These are phyloP conservation scores for Neonectria magnoliae DNA, from an alignment of 2,329 filamentous ascomycete genomes.

Conservation along the genomic window DNA sequence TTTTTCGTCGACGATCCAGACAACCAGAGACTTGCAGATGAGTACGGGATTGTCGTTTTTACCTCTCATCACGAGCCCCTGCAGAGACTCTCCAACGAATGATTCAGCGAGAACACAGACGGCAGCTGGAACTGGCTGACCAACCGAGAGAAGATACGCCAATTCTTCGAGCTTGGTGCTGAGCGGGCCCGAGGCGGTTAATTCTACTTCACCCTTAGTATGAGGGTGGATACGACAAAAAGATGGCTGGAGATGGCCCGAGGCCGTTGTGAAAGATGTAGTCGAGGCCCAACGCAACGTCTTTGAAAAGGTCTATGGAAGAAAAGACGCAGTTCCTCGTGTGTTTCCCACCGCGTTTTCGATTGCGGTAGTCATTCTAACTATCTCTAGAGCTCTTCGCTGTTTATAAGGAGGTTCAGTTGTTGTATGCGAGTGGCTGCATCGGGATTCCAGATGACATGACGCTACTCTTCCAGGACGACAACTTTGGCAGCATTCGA, in stretches of 20 bases:
- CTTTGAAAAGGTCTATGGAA: slow-evolving; percentile 61
- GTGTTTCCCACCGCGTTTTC: slow-evolving; percentile 32
- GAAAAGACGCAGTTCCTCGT: slow-evolving; percentile 53
- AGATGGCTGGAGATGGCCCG: slow-evolving; percentile 62
- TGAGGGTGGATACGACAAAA: slow-evolving; percentile 68
- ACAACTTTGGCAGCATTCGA: slow-evolving; percentile 68
- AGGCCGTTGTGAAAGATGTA: slow-evolving; percentile 61
- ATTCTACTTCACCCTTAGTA: slow-evolving; percentile 66
- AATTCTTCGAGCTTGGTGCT: slow-evolving; percentile 67
- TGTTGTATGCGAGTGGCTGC: slow-evolving; percentile 67
- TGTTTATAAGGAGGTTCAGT: slow-evolving; percentile 70
- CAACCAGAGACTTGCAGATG: slow-evolving; percentile 74
- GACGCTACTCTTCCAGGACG: slow-evolving; percentile 68
- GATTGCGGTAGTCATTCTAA: background rate
- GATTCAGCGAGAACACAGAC: slow-evolving; percentile 49
- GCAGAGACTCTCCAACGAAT: slow-evolving; percentile 65
- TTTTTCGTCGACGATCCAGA: slow-evolving; percentile 75
- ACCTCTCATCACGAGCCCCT: slow-evolving; percentile 74
- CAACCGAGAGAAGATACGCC: slow-evolving; percentile 63
- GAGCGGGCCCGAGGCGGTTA: slow-evolving; percentile 65
- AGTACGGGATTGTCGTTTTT: slow-evolving; percentile 71
- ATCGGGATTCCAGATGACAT: slow-evolving; percentile 65
- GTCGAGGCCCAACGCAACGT: slow-evolving; percentile 65
- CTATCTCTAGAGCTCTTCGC: slow-evolving; percentile 65
- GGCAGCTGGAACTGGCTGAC: slow-evolving; percentile 70